Percentiles rank a stretch among this genome's conserved stretches.
Evolutionary conservation across 208 protist species (phyloP).

Genomic region (Trypanosoma caninum): DNA sequence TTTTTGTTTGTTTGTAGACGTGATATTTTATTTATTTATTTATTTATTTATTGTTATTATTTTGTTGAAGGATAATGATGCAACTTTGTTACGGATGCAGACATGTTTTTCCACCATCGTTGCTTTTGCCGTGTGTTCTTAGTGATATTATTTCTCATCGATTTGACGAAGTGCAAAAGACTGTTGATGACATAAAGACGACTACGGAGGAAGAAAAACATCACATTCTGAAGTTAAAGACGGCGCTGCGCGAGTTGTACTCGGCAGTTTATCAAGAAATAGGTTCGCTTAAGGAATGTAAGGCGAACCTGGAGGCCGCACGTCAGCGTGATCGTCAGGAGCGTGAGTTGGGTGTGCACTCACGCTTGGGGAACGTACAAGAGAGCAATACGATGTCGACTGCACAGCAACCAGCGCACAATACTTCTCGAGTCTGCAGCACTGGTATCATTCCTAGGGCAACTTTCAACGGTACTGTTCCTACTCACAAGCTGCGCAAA

Average conservation of each 20-base stretch:
- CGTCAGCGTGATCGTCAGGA: slow-evolving; percentile 22
- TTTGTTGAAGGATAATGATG: slow-evolving; percentile 17
- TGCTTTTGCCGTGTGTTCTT: slow-evolving; percentile 57
- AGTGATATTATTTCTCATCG: slow-evolving; percentile 61
- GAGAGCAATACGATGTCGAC: not conserved
- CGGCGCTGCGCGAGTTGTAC: slow-evolving; percentile 60
- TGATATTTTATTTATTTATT: slow-evolving; percentile 20
- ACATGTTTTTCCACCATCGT: slow-evolving; percentile 58
- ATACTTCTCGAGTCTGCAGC: not conserved
- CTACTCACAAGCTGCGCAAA: slow-evolving; percentile 50
- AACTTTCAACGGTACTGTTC: slow-evolving; percentile 66
- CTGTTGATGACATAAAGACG: slow-evolving; percentile 38
- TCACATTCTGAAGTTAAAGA: slow-evolving; percentile 32
- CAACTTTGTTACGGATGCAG: slow-evolving; percentile 78
- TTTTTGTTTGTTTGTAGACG: no score
- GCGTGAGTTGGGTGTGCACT: slow-evolving; percentile 21
- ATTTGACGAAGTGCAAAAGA: slow-evolving; percentile 38
- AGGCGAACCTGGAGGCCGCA: slow-evolving; percentile 22
- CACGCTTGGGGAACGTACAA: not conserved
- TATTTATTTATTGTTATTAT: slow-evolving; percentile 18
- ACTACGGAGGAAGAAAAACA: slow-evolving; percentile 46
- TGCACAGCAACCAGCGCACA: slow-evolving; percentile 4
- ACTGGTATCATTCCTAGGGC: slow-evolving; percentile 8
- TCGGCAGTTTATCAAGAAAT: slow-evolving; percentile 71
- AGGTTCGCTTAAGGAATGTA: slow-evolving; percentile 32